These are phyloP conservation scores for Trichoderma atroviride DNA, from an alignment of 2,329 filamentous ascomycete genomes.

Conservation along the genomic window DNA sequence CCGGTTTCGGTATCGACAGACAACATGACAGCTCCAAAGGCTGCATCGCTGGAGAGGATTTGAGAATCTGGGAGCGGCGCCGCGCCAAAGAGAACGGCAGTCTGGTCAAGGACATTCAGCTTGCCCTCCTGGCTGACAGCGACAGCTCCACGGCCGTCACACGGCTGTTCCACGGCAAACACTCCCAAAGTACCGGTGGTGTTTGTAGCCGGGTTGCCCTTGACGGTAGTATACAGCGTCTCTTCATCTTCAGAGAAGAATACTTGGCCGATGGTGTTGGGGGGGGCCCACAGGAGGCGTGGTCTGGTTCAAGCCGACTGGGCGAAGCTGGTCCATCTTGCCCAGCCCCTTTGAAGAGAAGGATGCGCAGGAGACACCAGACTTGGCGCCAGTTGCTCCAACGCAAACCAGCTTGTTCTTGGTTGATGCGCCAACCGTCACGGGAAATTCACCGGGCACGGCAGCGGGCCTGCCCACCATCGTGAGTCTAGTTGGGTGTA, in stretches of 20 bases:
- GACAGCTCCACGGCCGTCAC: not conserved
- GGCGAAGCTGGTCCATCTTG: slow-evolving; percentile 49
- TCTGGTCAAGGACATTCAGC: slow-evolving; percentile 53
- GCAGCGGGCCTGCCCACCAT: slow-evolving; percentile 47
- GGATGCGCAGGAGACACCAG: slow-evolving; percentile 49
- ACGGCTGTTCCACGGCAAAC: slow-evolving; percentile 45
- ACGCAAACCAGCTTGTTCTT: slow-evolving; percentile 51
- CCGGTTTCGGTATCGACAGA: slow-evolving; percentile 41
- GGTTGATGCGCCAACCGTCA: slow-evolving; percentile 52
- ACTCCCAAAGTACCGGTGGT: slow-evolving; percentile 59
- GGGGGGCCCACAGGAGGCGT: slow-evolving; percentile 60
- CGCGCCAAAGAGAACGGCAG: slow-evolving; percentile 60
- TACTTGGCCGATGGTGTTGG: slow-evolving; percentile 61
- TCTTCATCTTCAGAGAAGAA: slow-evolving; percentile 60
- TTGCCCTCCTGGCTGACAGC: slow-evolving; percentile 36
- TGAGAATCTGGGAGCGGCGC: slow-evolving; percentile 48
- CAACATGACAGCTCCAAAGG: slow-evolving; percentile 58
- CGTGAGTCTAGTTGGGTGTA: slow-evolving; percentile 48
- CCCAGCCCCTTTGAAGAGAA: slow-evolving; percentile 45
- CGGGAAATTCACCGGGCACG: slow-evolving; percentile 56
- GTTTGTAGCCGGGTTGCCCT: slow-evolving; percentile 58
- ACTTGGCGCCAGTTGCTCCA: slow-evolving; percentile 46
- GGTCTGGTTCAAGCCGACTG: slow-evolving; percentile 55
- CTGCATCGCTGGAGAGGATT: slow-evolving; percentile 60
- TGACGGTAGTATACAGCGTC: slow-evolving; percentile 59